A percentile compares a stretch with the other conserved stretches of the same genome.
Evolutionary conservation across 305 asterid genomes (phyloP).

Genomic region (Fraxinus sp.): DNA sequence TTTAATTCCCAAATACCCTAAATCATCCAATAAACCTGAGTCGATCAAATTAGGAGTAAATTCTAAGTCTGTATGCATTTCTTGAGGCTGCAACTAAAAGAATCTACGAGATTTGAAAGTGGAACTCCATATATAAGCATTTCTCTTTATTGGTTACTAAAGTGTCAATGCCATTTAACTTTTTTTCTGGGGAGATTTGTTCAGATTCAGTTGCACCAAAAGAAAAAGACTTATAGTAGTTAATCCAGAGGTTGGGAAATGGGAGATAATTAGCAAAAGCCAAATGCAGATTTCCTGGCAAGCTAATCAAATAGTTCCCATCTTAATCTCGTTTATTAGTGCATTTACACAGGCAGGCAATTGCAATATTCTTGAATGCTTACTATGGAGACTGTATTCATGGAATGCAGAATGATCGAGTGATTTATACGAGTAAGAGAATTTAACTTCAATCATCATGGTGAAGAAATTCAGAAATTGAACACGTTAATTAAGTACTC

Average conservation of each 20-base stretch:
- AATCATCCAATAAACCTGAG: not conserved
- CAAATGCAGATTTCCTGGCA: not conserved
- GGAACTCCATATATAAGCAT: not conserved
- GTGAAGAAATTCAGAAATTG: not conserved
- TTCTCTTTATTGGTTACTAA: not conserved
- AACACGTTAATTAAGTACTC: not conserved
- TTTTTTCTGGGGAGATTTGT: not conserved
- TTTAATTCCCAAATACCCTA: not conserved
- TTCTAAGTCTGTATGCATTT: not conserved
- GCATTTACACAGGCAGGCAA: not conserved
- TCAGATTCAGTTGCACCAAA: not conserved
- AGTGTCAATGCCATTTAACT: not conserved
- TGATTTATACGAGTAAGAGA: not conserved
- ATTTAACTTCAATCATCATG: not conserved
- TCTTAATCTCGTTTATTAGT: not conserved
- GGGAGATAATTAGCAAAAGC: not conserved
- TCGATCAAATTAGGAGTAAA: not conserved
- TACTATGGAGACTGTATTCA: not conserved
- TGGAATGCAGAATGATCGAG: not conserved
- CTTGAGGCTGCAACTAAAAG: not conserved
- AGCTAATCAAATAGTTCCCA: not conserved
- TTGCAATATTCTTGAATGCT: not conserved
- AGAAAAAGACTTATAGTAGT: not conserved
- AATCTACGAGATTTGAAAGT: not conserved
- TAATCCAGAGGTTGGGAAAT: not conserved